Conservation (phyloP, 768 basidiomycete genomes). For the Serendipita indica region DNA sequence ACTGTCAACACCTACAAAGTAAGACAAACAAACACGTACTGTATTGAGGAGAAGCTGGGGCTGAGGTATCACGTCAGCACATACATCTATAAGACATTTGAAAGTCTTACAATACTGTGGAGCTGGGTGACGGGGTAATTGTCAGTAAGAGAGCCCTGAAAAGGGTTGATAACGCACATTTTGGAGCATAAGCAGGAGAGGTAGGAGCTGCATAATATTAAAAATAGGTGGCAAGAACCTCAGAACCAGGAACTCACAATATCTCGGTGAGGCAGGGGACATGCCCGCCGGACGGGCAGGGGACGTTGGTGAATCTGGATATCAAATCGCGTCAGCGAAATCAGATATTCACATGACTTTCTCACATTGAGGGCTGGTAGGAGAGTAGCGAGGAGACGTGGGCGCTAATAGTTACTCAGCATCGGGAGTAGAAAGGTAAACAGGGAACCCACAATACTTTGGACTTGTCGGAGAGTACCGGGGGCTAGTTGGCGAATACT, state of each 20-base stretch:
- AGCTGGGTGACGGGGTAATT: background rate
- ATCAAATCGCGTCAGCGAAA: slow-evolving; percentile 1
- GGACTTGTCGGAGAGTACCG: slow-evolving; percentile 80
- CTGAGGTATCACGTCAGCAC: slow-evolving; percentile 4
- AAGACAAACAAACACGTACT: background rate
- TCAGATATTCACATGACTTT: slow-evolving; percentile 13
- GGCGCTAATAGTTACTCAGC: too few species aligned
- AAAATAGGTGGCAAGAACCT: background rate
- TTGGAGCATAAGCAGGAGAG: slow-evolving; percentile 76
- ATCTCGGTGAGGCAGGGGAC: slow-evolving; percentile 85
- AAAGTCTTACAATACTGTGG: slow-evolving; percentile 2
- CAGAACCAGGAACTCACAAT: slow-evolving; percentile 40
- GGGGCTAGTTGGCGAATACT: slow-evolving; percentile 73
- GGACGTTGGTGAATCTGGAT: slow-evolving; percentile 12
- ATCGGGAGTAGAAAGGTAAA: too few species aligned
- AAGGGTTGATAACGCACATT: slow-evolving; percentile 40
- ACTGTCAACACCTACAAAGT: background rate
- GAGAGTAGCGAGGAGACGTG: slow-evolving; percentile 38
- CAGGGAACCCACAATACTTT: background rate
- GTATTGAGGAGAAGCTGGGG: slow-evolving; percentile 11
- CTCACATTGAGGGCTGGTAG: slow-evolving; percentile 35
- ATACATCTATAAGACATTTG: background rate
- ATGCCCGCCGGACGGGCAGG: slow-evolving; percentile 55
- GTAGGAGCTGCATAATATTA: slow-evolving; percentile 47
- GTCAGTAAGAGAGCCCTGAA: background rate